Base-by-base conservation (phyloP, 2,329 filamentous ascomycete genomes). In the Cytospora piceae region DNA sequence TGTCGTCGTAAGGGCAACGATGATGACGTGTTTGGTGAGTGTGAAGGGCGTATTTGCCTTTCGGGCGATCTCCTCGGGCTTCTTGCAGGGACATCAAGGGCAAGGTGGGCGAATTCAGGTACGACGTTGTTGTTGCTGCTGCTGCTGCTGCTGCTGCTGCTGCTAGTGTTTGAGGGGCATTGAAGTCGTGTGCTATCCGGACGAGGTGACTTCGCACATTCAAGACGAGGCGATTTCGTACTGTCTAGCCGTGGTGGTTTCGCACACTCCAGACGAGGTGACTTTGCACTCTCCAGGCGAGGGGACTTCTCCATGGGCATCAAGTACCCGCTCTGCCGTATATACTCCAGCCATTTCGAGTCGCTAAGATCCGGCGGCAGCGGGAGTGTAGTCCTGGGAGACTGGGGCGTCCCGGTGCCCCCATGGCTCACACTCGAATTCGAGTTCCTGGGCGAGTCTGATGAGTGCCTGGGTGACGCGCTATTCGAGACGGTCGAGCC, bases 1-100 rank as follows among this genome's bases (percentile, higher is more conserved):
- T 80, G 80, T 34, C 80, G 78, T 64, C 81, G 78, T 69, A 77
- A 76, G 8, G 72, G 73, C 3, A 74, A 75, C 7, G 69, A 63
- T 2, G 68, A 63, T 1, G 73, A 69, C 15, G 72, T 61, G 3
- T 62, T 53, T 3, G 71, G 69, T 3, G 71, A 72, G 46, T 72
- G 68, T 3, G 75, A 58, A 46, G 65, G 61, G 9, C 53, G 32
- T 9, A 62, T 61, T 20, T 34, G 58, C 61, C 65, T 69, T 58
- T 69, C 70, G 54, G 70, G 59, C 29, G 70, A 66, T 46, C 68
- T 65, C 9, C 62, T 69, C 15, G 71, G 58, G 31, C 27, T 58
- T 69, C 14, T 67, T 31, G 63, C 69, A 52, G 73, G 72, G 29
- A 49, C 42, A 59, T 68, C 67, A 58, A 73, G 51, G 63, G 74